phyloP scores from a whole-genome alignment of 2,329 filamentous ascomycete species.

The Pyrenophora tritici-repentis region DNA sequence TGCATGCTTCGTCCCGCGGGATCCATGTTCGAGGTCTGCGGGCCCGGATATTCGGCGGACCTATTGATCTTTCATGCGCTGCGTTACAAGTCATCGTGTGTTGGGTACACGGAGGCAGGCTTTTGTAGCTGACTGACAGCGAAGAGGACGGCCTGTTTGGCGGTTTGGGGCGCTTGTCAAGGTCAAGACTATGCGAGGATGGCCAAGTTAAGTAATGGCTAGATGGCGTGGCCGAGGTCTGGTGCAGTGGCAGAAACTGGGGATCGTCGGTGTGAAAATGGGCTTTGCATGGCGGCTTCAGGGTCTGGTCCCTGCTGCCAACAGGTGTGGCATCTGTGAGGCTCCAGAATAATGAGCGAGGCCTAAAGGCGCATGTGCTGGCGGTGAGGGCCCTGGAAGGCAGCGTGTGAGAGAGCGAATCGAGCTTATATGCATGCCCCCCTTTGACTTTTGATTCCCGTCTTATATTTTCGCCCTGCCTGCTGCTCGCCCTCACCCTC shows the following conservation, averaged over 20 bases:
- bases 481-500: neutral
- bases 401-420: neutral
- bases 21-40: slow-evolving; percentile 14
- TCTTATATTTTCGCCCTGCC: neutral
- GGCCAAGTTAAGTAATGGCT: neutral
- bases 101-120: slow-evolving; percentile 2
- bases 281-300: slow-evolving; percentile 9
- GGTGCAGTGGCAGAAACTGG: slow-evolving; percentile 12
- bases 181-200: neutral
- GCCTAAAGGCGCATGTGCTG: slow-evolving; percentile 12
- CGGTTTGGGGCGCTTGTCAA: neutral
- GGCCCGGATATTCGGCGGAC: slow-evolving; percentile 8
- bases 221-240: slow-evolving; percentile 9
- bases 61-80: slow-evolving; percentile 12
- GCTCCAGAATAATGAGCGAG: slow-evolving; percentile 12
- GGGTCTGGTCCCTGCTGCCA: slow-evolving; percentile 14
- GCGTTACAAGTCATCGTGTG: slow-evolving; percentile 13
- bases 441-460: neutral
- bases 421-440: slow-evolving; percentile 3
- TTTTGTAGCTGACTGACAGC: neutral
- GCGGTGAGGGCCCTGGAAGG: slow-evolving; percentile 6
- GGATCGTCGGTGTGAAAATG: slow-evolving; percentile 10
- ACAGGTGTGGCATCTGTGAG: slow-evolving; percentile 10
- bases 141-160: too few relatives aligned
- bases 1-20: slow-evolving; percentile 17